Evolutionary conservation across 1,284 basidiomycete species (phyloP).

Genomic region (Fomitopsis palustris): DNA sequence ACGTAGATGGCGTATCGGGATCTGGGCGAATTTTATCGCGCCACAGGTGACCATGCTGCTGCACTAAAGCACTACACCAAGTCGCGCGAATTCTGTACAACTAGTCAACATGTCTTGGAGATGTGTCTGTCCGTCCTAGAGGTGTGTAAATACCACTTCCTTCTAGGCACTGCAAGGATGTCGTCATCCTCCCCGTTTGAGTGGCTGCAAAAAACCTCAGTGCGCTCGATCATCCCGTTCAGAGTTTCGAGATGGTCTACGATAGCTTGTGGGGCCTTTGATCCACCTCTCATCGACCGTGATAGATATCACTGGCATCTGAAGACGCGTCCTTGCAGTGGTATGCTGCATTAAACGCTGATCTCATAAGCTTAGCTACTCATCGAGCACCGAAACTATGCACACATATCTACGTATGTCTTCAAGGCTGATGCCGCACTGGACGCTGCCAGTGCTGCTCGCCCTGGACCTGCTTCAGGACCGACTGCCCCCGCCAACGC

Average conservation of each 20-base stretch:
- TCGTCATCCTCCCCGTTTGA: too few relatives aligned
- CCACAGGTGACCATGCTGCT: constrained; percentile 62
- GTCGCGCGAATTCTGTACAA: constrained; percentile 83
- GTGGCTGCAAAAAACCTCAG: too few relatives aligned
- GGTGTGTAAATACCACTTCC: constrained; percentile 34
- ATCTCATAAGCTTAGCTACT: constrained; percentile 54
- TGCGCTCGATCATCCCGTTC: too few relatives aligned
- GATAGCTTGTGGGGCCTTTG: too few relatives aligned
- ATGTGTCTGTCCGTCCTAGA: constrained; percentile 82
- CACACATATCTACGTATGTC: constrained; percentile 81
- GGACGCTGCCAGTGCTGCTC: constrained; percentile 45
- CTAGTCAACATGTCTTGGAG: constrained; percentile 80
- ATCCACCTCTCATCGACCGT: neutral
- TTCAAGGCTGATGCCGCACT: constrained; percentile 89
- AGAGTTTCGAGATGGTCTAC: too few relatives aligned
- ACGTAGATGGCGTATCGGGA: constrained; percentile 76
- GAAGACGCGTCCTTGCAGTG: neutral
- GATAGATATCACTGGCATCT: too few relatives aligned
- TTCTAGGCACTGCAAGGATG: neutral
- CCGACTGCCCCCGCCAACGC: constrained; percentile 18
- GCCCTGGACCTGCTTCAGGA: constrained; percentile 14
- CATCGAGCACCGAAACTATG: constrained; percentile 79
- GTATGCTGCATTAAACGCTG: neutral
- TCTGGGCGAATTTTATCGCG: constrained; percentile 71
- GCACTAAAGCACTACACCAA: constrained; percentile 81